Evolutionary conservation across 495 filamentous ascomycete species (phyloP), one percentile per base, ranked within the genome.

Genomic region (Chaetomium fimeti): DNA sequence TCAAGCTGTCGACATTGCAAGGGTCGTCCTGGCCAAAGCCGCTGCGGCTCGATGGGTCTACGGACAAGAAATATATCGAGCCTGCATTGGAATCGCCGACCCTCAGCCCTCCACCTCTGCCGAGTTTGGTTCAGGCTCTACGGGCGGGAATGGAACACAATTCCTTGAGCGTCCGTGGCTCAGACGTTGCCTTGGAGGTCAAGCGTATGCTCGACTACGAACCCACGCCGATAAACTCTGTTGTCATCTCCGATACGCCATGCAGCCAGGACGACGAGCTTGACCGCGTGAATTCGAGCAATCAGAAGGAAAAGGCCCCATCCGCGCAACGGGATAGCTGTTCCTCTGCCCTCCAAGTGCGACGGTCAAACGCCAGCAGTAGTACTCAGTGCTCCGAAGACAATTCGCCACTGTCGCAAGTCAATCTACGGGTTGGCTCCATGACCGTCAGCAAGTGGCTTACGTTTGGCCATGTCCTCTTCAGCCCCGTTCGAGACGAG

Each of bases 381-480:
- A 74, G 60, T 56, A 81, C 76, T 48, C 74, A 75, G 47, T 69
- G 59, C 29, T 76, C 75, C 24, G 84, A 88, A 36, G 81, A 83
- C 60, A 83, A 85, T 58, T 87, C 85, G 15, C 83, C 88, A 9
- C 82, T 85, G 18, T 85, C 89, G 0, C 86, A 89, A 61, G 90
- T 90, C 51, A 94, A 95, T 75, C 85, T 97, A 58, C 84, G 92
- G 15, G 91, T 92, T 5, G 91, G 88, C 47, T 84, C 81, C 27
- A 84, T 85, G 82, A 85, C 82, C 22, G 82, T 85, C 24, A 83
- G 80, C 71, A 84, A 84, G 63, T 98, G 93, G 93, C 83, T 99
- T 25, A 93, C 92, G 9, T 98, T 97, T 75, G 94, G 94, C 16
- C 87, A 93, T 59, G 92, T 98, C 0, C 84, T 99, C 11, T 96